Evolutionary conservation across 2,329 filamentous ascomycete genomes (phyloP).

Genomic region (Fusarium nygamai): DNA sequence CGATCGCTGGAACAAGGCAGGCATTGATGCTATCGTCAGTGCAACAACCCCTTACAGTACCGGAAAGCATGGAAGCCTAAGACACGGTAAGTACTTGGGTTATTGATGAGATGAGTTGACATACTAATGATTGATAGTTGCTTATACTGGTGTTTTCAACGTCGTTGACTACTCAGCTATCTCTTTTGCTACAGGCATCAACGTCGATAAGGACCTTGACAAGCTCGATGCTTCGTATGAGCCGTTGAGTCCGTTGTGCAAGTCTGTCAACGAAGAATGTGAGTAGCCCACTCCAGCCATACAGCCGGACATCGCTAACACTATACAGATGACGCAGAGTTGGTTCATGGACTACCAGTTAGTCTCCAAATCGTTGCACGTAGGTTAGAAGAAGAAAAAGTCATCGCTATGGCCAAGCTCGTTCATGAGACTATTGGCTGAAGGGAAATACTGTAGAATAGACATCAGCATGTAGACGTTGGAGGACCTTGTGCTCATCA

Average conservation of each 20-base stretch:
- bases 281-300: slow-evolving; percentile 34
- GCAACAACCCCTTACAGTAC: slow-evolving; percentile 61
- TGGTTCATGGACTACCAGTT: slow-evolving; percentile 55
- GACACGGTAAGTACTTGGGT: slow-evolving; percentile 49
- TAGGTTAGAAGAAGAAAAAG: slow-evolving; percentile 55
- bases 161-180: slow-evolving; percentile 59
- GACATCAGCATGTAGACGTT: not conserved
- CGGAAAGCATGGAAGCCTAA: slow-evolving; percentile 55
- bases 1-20: slow-evolving; percentile 56
- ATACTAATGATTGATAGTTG: slow-evolving; percentile 48
- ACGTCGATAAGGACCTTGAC: slow-evolving; percentile 54
- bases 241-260: slow-evolving; percentile 51
- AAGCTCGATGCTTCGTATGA: slow-evolving; percentile 42
- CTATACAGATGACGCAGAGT: slow-evolving; percentile 49
- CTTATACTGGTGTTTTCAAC: slow-evolving; percentile 61
- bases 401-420: slow-evolving; percentile 44
- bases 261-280: slow-evolving; percentile 55
- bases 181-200: slow-evolving; percentile 57
- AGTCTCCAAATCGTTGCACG: slow-evolving; percentile 56
- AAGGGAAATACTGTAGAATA: not conserved
- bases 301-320: not conserved
- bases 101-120: too few relatives aligned
- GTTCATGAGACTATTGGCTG: slow-evolving; percentile 5
- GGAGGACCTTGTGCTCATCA: not conserved
- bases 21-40: slow-evolving; percentile 70